Base-by-base conservation (phyloP, 306 rosid genomes). In the Glycine soja region DNA sequence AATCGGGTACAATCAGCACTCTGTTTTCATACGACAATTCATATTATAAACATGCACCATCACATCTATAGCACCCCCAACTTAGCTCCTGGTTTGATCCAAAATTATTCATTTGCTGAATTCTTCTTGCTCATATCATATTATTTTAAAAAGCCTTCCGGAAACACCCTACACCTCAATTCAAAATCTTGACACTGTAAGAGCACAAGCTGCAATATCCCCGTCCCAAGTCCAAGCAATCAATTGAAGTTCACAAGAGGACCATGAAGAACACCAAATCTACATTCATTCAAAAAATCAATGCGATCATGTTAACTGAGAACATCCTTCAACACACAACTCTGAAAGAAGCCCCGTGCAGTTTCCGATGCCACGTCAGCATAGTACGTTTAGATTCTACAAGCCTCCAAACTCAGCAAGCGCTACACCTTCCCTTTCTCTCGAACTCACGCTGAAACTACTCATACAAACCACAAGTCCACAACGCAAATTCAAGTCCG, bases 341-440 rank as follows among this genome's bases (percentile, higher is more conserved):
- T 46, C 74, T 3, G 14, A 30, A 18, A 56, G 38, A 65, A 80
- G 67, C 42, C 76, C 72, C 24, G 58, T 30, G 58, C 81, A 83
- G 77, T 45, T 80, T 64, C 70, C 40, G 70, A 72, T 62, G 53
- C 13, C 51, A 86, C 15, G 15, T 14, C 78, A 65, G 46, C 78
- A 32, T 7, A 43, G 19, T 75, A 7, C 68, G 18, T 14, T 40
- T 40, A 86, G 54, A 53, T 73, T 74, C 76, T 19, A 59, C 34
- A 52, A 78, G 65, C 75, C 40, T 81, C 51, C 47, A 75, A 34
- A 34, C 38, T 3, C 38, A 3, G 38, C 38, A 34, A 34, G 38
- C 38, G 38, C n/a, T n/a, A n/a, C 54, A 75, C 71, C 52, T 62
- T 51, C 16, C 30, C 40, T 42, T 42, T 59, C 79, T 24, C 38